Base-by-base conservation (phyloP, 2,329 filamentous ascomycete genomes). In the Colletotrichum caudatum region DNA sequence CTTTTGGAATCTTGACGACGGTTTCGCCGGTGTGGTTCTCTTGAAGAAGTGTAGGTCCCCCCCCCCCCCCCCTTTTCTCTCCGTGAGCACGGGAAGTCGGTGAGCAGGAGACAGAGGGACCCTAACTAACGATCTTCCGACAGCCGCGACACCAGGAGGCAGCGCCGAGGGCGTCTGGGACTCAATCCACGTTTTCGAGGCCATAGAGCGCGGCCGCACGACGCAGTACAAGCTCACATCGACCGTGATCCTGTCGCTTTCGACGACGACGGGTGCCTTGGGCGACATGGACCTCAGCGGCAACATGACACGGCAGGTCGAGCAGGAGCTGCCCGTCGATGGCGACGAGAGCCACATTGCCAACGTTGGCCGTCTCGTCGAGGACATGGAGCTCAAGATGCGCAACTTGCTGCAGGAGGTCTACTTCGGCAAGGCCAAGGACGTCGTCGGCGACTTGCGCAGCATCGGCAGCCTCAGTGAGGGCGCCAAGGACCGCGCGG, bases 361-460 rank as follows among this genome's bases (percentile, higher is more conserved):
- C 77, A 99, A 99, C 82, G 94, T 98, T 72, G 96, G 96, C 69
- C 89, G 92, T 74, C 87, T 99, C 79, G 95, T 99, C 64, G 96
- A 99, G 86, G 96, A 99, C 82, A 98, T 99, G 96, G 96, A 99
- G 85, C 90, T 98, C 81, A 97, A 98, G 88, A 98, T 99, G 96
- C 90, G 96, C 75, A 99, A 99, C 82, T 82, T 98, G 82, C 85
- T 99, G 81, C 95, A 99, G 86, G 96, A 99, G 84, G 96, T 99
- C 61, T 99, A 99, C 85, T 99, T 99, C 83, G 96, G 96, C 80
- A 99, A 99, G 87, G 95, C 96, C 66, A 98, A 97, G 88, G 96
- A 99, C 82, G 94, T 99, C 3, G 95, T 99, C 4, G 96, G 95
- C 66, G 95, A 99, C 81, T 84, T 99, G 82, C 89, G 96, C 81